Evolutionary conservation across 306 rosid genomes (phyloP), one percentile per base, ranked within the genome.

Genomic region (Styphnolobium japonicum): DNA sequence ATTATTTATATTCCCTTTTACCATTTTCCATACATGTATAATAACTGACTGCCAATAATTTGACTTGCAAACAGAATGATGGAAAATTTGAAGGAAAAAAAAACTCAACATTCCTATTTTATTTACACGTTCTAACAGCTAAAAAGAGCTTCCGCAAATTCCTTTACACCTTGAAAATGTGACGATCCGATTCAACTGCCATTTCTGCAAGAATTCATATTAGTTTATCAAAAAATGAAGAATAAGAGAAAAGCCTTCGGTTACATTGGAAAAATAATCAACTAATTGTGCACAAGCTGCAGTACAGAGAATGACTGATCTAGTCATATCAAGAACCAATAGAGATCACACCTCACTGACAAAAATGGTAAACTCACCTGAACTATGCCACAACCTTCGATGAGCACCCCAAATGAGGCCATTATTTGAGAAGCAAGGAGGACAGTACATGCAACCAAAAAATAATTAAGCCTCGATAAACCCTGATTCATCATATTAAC

Each of bases 111-210:
- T 87, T 83, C 89, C 93, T 89, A 90, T 77, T 78, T 82, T 86
- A 92, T 92, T 85, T 91, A 90, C 97, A 92, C 7, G 61, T 85
- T 85, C 86, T 65, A 81, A 79, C 58, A 33, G 73, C 87, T 81
- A 80, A 62, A 78, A 80, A 19, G 87, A 70, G 69, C 89, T 88
- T 88, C 85, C 70, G 85, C 80, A 81, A 76, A 75, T 83, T 76
- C 84, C 92, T 84, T 84, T 82, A 86, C 94, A 87, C 67, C 92
- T 81, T 82, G 85, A 86, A 80, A 83, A 79, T 84, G 83, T 37
- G 80, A 82, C 72, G 29, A 80, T 70, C 88, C 77, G 45, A 51
- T 78, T 73, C 64, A 77, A 61, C 89, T 85, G 82, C 80, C 76
- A 80, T 56, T 57, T 15, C 58, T 16, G 49, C 4, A 56, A 58